Conservation (phyloP, 2,329 filamentous ascomycete species). For the Colletotrichum simmondsii region DNA sequence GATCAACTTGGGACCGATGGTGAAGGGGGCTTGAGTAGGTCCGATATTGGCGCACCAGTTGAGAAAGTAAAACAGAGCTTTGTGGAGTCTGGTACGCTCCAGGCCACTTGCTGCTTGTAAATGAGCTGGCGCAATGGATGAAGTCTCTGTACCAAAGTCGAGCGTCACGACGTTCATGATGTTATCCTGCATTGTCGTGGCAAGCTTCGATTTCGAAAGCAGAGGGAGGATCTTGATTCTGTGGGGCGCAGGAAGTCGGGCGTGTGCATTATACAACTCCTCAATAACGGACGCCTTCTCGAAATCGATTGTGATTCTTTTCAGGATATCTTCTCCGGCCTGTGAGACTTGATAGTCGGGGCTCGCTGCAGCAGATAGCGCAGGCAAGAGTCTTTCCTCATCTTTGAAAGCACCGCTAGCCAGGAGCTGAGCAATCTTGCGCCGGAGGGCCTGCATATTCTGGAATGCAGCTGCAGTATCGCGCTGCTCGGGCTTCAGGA, state of each 20-base stretch:
- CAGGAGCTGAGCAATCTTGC: slow-evolving; percentile 75
- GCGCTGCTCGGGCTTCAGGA: slow-evolving; percentile 72
- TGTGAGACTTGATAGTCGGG: slow-evolving; percentile 82
- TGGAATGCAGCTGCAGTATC: slow-evolving; percentile 34
- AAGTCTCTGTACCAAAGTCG: slow-evolving; percentile 56
- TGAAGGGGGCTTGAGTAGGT: slow-evolving; percentile 65
- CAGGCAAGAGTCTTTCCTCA: slow-evolving; percentile 83
- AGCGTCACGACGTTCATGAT: slow-evolving; percentile 78
- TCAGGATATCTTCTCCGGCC: slow-evolving; percentile 90
- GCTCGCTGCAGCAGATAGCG: slow-evolving; percentile 85
- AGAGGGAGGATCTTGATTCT: slow-evolving; percentile 81
- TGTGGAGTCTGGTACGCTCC: slow-evolving; percentile 82
- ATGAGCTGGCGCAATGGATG: slow-evolving; percentile 36
- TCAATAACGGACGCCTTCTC: slow-evolving; percentile 74
- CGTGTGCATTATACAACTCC: slow-evolving; percentile 79
- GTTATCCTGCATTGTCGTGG: slow-evolving; percentile 75
- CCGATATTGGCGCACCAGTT: slow-evolving; percentile 87
- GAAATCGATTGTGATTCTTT: slow-evolving; percentile 79
- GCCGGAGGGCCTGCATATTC: slow-evolving; percentile 62
- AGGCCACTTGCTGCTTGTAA: slow-evolving; percentile 64
- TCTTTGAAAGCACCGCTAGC: slow-evolving; percentile 89
- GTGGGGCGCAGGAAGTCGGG: slow-evolving; percentile 76
- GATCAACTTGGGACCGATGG: slow-evolving; percentile 76
- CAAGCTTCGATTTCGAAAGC: slow-evolving; percentile 79
- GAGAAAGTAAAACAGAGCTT: slow-evolving; percentile 85